phyloP scores from a whole-genome alignment of 305 asterid genomes.

The Fraxinus platypoda region DNA sequence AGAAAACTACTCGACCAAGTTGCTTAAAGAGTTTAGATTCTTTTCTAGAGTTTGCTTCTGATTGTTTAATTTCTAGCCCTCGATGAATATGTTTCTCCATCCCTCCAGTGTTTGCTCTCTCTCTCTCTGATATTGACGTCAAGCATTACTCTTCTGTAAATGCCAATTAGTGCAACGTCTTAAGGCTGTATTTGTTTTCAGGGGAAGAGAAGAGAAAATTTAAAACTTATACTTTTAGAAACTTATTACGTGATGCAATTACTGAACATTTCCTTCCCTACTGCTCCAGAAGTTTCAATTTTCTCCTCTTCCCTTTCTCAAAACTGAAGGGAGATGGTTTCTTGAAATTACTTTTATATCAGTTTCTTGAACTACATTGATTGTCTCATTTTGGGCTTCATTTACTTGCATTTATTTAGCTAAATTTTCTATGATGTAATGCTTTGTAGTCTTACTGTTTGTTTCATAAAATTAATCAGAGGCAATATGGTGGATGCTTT shows the following conservation, averaged over 20 bases:
- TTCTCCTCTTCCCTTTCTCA: neutral
- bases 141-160: neutral
- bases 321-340: slow-evolving; percentile 5
- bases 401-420: slow-evolving; percentile 1
- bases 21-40: neutral
- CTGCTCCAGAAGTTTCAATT: neutral
- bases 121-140: neutral
- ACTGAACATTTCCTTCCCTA: neutral
- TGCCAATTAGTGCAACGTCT: neutral
- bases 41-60: neutral
- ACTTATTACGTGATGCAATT: neutral
- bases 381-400: neutral
- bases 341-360: slow-evolving; percentile 10
- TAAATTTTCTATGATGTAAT: slow-evolving; percentile 5
- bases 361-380: slow-evolving; percentile 17
- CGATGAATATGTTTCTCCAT: neutral
- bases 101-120: neutral
- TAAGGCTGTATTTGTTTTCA: neutral
- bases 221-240: neutral
- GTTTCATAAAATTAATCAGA: slow-evolving; percentile 41
- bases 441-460: slow-evolving; percentile 22
- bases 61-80: neutral
- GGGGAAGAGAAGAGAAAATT: neutral
- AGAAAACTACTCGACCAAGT: neutral
- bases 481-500: slow-evolving; percentile 99